phyloP scores from a whole-genome alignment of 768 basidiomycete species.

The Tulasnella sp. region DNA sequence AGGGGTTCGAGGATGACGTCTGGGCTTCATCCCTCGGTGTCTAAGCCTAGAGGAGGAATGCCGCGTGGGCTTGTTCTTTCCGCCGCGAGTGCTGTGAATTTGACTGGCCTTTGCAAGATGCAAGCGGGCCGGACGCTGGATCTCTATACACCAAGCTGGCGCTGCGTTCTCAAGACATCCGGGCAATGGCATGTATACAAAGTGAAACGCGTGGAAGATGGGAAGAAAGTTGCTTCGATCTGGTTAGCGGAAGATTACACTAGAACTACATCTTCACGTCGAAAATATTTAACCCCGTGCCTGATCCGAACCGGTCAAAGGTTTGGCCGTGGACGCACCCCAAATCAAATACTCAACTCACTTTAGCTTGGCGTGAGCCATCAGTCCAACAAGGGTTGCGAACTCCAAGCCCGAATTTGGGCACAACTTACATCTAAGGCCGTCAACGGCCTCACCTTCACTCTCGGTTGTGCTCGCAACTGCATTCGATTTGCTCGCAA shows the following conservation, averaged over 20 bases:
- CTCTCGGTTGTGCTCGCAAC: too few relatives aligned
- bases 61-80: not conserved
- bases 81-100: not conserved
- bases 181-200: not conserved
- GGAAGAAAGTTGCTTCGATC: not conserved
- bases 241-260: too few relatives aligned
- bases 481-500: too few relatives aligned
- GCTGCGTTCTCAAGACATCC: too few relatives aligned
- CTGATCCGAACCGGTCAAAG: not conserved
- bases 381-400: not conserved
- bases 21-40: not conserved
- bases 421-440: not conserved
- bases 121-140: too few relatives aligned
- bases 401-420: not conserved
- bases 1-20: not conserved
- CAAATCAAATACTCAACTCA: not conserved
- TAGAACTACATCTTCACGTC: not conserved
- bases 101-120: too few relatives aligned
- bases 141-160: too few relatives aligned
- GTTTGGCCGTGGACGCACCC: too few relatives aligned
- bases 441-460: not conserved
- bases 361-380: not conserved
- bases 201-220: not conserved
- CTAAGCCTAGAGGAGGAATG: not conserved
- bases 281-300: not conserved